Evolutionary conservation across 2,329 filamentous ascomycete genomes (phyloP), one percentile per base, ranked within the genome.

Genomic region (Pseudogymnoascus sp.): DNA sequence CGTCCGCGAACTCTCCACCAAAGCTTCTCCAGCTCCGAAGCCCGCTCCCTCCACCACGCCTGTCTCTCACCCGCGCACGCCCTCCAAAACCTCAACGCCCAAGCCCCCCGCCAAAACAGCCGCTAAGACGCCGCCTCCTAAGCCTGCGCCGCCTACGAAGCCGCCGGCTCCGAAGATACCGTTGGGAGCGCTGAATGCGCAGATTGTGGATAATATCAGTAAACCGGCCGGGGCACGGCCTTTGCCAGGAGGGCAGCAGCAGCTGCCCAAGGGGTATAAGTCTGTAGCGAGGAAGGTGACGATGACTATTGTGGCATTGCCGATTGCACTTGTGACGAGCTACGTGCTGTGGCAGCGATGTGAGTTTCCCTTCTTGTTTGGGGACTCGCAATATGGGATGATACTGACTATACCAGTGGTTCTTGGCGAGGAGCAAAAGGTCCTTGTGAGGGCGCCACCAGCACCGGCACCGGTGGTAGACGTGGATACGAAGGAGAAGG

Each of bases 311-410:
- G 70, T 73, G 7, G 72, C 71, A 0, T 37, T 72, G 66, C 72
- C 72, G 16, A 70, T 73, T 65, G 42, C 64, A 12, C 65, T 73
- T 63, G 72, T 72, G 8, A 73, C 72, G 35, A 72, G 71, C 60
- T 73, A 69, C 62, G 66, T 72, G 21, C 61, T 73, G n/a, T 73
- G 69, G 62, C 64, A 73, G 50, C 66, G 71, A 68, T 61, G 72
- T 73, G 47, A 67, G 71, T 68, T 23, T 5, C 61, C 2, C 31
- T 62, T 1, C 12, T 31, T 28, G 35, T 60, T 35, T 37, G 8
- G 14, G 7, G 14, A 4, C 18, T 11, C 5, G 5, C 11, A 6
- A 53, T 5, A 61, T 59, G 18, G 23, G 25, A 47, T 21, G 16
- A 18, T 42, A 16, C 35, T 64, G 7, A 64, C 42, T 62, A 14